Percentiles rank a stretch among this genome's conserved stretches.
Conservation (phyloP, 192 early-diverging fungal species). For the Coemansia sp. region DNA sequence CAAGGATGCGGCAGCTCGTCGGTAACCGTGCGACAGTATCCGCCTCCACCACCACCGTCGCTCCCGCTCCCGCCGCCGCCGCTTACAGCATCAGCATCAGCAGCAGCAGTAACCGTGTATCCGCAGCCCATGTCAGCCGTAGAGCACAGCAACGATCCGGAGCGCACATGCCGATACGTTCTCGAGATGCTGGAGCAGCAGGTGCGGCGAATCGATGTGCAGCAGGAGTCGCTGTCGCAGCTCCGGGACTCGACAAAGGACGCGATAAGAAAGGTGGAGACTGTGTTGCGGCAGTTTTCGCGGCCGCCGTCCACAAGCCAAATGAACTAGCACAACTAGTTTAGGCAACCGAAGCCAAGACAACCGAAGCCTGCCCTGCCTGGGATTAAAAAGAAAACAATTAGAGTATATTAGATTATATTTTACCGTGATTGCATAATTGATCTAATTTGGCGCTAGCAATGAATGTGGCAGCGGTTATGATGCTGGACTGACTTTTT, state of each 20-base stretch:
- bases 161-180: constrained; percentile 32
- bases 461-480: not conserved
- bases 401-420: not conserved
- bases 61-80: not conserved
- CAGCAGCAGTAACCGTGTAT: not conserved
- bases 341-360: not conserved
- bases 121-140: not conserved
- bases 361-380: not conserved
- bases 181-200: constrained; percentile 40
- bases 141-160: constrained; percentile 14
- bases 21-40: constrained; percentile 2
- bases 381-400: not conserved
- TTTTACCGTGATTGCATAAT: not conserved
- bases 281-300: constrained; percentile 23
- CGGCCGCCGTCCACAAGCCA: constrained; percentile 1
- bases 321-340: not conserved
- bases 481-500: too few relatives aligned
- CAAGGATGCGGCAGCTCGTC: constrained; percentile 1
- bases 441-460: not conserved
- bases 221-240: constrained; percentile 33
- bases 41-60: not conserved
- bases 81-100: not conserved
- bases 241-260: constrained; percentile 33
- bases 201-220: constrained; percentile 36
- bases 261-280: constrained; percentile 39